Evolutionary conservation across 1,139 yeast genomes (phyloP), one percentile per base, ranked within the genome.

Genomic region (Protomyces arabidopsidicola): DNA sequence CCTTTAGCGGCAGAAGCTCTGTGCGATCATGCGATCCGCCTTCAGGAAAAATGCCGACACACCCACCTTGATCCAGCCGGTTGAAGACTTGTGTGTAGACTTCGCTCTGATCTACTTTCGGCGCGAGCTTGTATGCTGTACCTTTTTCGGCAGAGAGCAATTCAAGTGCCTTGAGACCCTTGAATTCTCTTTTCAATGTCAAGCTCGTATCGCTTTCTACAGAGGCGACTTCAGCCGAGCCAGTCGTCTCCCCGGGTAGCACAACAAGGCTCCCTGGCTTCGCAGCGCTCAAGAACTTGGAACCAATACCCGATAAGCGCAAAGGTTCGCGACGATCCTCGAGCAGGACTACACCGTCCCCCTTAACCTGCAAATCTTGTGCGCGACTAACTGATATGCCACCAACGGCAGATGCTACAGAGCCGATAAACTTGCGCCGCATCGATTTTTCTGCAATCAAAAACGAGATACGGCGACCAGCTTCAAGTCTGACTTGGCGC

Each of bases 21-120:
- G 98, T 86, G 67, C 98, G 81, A 74, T 93, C 98, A 71, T 93
- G 98, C 18, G 96, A 88, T 0, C 98, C 98, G 60, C 98, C 98
- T 76, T 91, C 98, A 2, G 98, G 98, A 76, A 91, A 93, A 60
- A 93, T 89, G n/a, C 98, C 98, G 45, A 93, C 78, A 69, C 96
- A 88, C 66, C 88, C 84, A 58, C 93, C 90, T 65, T 83, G 81
- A 20, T 88, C 82, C 68, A 93, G 79, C 74, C 90, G 97, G 61
- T 84, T 81, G 73, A 91, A 93, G 1, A 93, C 98, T 69, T 81
- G 80, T 66, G 86, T 82, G 75, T 89, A 93, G 66, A 93, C 96
- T 54, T 80, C 78, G 45, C 88, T 83, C 75, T 93, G 97, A 75
- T 93, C 90, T 63, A 93, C 87, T 71, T 87, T 88, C 60, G 83